Base-by-base conservation (phyloP, 148 eudicot species). In the Bassia scoparia region DNA sequence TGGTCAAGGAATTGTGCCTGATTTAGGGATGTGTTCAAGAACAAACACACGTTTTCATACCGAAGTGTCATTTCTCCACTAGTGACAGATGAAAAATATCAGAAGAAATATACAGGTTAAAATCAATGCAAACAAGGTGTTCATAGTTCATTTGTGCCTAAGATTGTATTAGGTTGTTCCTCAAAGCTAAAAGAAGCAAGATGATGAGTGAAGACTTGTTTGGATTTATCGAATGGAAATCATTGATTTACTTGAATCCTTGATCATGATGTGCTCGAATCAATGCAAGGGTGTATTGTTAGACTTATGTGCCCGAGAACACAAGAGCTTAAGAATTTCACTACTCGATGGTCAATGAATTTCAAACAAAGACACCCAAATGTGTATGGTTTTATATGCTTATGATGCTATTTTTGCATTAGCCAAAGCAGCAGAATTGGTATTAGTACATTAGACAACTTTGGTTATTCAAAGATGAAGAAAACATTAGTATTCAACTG, bases 131-230 rank as follows among this genome's bases (percentile, higher is more conserved):
- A 44, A 76, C 82, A 15, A 53, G 86, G 84, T 81, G 17, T 80
- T 83, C 43, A 61, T 83, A 15, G 82, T 85, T 50, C 86, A 83
- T 46, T 64, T 81, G 77, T 54, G 65, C 13, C 18, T 30, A 26
- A 37, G 33, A 66, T 80, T n/a, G 87, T 79, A 15, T 73, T 6
- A 59, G 78, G 23, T n/a, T 84, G 26, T 84, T 87, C 17, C 41
- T 54, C 9, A 74, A 53, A 20, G 82, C 80, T 14, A 76, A 72
- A 48, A n/a, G 76, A 84, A 56, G 9, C 55, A 44, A 86, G 84
- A 86, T 86, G 87, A 73, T 86, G 80, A 78, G 48, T n/a, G n/a
- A 80, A 48, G 90, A 78, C 6, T 87, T 74, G 90, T 62, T 21
- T 87, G 90, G 87, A 82, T 87, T 6, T 31, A 76, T 27, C 82